A percentile compares a stretch with the other conserved stretches of the same genome.
phyloP scores from a whole-genome alignment of 805 yeast genomes.

The Jamesozyma hellenica region DNA sequence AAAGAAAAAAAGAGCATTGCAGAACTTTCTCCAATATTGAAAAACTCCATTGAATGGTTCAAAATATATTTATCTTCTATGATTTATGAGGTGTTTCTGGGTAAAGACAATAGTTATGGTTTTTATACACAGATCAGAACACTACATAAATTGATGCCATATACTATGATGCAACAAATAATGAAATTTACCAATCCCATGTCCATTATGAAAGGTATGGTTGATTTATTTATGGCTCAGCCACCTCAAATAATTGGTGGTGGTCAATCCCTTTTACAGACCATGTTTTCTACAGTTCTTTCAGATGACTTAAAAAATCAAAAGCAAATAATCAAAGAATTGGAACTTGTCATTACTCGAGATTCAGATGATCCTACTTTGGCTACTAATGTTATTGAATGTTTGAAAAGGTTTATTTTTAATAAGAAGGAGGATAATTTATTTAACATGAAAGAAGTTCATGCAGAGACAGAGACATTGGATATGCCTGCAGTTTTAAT shows the following conservation, averaged over 20 bases:
- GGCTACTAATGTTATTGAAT: constrained; percentile 20
- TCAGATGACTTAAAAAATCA: constrained; percentile 66
- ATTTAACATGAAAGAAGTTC: constrained; percentile 23
- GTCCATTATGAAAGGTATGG: constrained; percentile 64
- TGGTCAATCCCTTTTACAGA: constrained; percentile 57
- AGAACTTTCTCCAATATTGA: constrained; percentile 56
- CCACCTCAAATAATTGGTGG: constrained; percentile 40
- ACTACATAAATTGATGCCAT: constrained; percentile 73
- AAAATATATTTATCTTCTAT: constrained; percentile 79
- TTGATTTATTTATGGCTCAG: constrained; percentile 76
- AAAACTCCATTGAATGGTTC: constrained; percentile 69
- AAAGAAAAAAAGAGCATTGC: constrained; percentile 41
- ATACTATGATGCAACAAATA: constrained; percentile 63
- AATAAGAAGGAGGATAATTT: constrained; percentile 20
- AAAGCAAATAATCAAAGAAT: constrained; percentile 40
- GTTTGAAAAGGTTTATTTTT: constrained; percentile 25
- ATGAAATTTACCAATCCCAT: constrained; percentile 81
- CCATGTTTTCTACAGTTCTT: constrained; percentile 59
- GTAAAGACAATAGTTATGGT: constrained; percentile 73
- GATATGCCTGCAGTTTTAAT: constrained; percentile 21
- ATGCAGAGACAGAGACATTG: constrained; percentile 25
- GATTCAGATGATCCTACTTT: constrained; percentile 10
- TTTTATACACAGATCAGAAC: constrained; percentile 59
- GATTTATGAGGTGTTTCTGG: constrained; percentile 67
- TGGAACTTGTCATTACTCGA: constrained; percentile 32